These are phyloP conservation scores for Cystobasidium ongulense DNA, from an alignment of 768 basidiomycete genomes.

Conservation along the genomic window DNA sequence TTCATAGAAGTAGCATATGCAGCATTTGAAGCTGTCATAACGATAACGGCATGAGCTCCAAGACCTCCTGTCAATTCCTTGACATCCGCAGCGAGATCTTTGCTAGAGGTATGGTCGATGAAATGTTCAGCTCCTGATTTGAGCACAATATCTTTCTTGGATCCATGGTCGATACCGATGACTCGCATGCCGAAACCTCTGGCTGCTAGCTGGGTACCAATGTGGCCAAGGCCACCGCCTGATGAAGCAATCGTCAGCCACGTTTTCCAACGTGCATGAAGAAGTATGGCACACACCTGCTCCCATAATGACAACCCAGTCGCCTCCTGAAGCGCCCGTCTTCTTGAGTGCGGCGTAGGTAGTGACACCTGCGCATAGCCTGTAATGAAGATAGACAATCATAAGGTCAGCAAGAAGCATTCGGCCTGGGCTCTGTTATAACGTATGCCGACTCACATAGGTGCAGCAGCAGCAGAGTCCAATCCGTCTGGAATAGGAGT, in stretches of 20 bases:
- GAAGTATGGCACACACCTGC: conserved; percentile 28
- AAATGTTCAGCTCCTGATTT: conserved; percentile 34
- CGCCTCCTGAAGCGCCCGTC: conserved; percentile 52
- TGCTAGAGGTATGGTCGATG: conserved; percentile 32
- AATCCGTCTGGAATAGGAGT: conserved; percentile 33
- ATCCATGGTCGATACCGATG: conserved; percentile 33
- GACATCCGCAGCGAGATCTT: conserved; percentile 34
- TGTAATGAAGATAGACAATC: no score
- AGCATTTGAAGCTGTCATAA: conserved; percentile 32
- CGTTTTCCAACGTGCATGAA: not conserved
- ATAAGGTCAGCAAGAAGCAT: not conserved
- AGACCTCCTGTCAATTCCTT: conserved; percentile 29
- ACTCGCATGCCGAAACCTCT: conserved; percentile 34
- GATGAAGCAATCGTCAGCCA: not conserved
- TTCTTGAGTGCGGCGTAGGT: conserved; percentile 74
- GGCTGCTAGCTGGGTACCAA: conserved; percentile 19
- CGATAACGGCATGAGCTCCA: conserved; percentile 26
- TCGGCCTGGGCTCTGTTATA: not conserved
- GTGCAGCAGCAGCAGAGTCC: conserved; percentile 27
- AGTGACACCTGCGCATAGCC: conserved; percentile 54
- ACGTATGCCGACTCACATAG: not conserved
- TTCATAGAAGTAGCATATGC: conserved; percentile 27
- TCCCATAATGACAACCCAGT: conserved; percentile 60
- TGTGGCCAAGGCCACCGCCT: conserved; percentile 32
- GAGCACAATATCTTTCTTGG: conserved; percentile 19